A percentile compares a stretch with the other conserved stretches of the same genome.
Conservation (phyloP, 2,329 filamentous ascomycete genomes). For the Ceratocystis eucalypticola region DNA sequence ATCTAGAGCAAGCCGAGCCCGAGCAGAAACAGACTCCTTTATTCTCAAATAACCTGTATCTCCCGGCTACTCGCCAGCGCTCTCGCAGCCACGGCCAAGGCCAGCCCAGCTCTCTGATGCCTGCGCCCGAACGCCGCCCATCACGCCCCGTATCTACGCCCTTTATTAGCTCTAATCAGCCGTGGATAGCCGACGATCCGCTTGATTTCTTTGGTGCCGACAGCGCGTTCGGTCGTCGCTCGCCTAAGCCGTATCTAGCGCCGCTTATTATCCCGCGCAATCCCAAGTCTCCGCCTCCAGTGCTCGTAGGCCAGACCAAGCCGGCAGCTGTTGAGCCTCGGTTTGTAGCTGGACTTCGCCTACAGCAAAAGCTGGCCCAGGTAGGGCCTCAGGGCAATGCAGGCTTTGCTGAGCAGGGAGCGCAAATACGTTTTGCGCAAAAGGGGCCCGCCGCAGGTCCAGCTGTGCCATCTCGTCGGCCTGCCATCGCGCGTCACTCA, state of each 20-base stretch:
- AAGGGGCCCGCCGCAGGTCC: background rate
- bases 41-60: constrained; percentile 16
- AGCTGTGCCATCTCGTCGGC: background rate
- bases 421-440: background rate
- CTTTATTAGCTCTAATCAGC: constrained; percentile 16
- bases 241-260: constrained; percentile 8
- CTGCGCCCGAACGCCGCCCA: background rate
- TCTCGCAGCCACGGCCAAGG: constrained; percentile 5
- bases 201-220: background rate
- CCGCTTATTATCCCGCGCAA: constrained; percentile 16
- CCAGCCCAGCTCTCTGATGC: background rate
- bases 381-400: background rate
- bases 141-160: constrained; percentile 14
- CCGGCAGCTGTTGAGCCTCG: constrained; percentile 5
- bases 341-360: constrained; percentile 15
- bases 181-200: constrained; percentile 14
- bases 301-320: background rate
- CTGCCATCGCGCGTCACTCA: background rate
- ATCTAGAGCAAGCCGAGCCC: background rate
- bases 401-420: background rate
- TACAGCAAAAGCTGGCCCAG: constrained; percentile 11
- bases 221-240: background rate
- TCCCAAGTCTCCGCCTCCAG: background rate
- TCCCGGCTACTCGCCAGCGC: constrained; percentile 13
- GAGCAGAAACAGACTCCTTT: constrained; percentile 16